Evolutionary conservation across 2,329 filamentous ascomycete genomes (phyloP), one percentile per base, ranked within the genome.

Genomic region (Ophiocordyceps sinensis): DNA sequence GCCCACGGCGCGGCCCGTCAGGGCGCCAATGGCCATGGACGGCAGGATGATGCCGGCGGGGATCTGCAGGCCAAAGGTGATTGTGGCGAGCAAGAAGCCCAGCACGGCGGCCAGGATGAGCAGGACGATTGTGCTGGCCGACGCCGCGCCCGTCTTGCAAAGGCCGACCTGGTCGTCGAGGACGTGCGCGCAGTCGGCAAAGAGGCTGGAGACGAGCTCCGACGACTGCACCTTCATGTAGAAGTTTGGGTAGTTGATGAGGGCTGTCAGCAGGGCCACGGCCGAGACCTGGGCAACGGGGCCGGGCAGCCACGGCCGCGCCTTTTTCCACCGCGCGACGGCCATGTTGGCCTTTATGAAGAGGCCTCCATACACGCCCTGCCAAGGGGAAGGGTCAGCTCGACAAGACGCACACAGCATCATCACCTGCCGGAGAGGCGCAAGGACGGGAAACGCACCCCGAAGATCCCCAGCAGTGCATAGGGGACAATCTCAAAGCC

Each of bases 151-250:
- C 5, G 71, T 57, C 58, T 95, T 84, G 70, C 91, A 98, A 14
- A 98, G 75, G 7, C 84, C 84, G 47, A 11, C 86, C 86, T 93
- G 77, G 51, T 94, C 95, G 55, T 89, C 85, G 56, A 94, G 83
- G 15, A 72, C 80, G 5, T 82, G 86, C 55, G 94, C 85, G 51
- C 91, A 98, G 57, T 98, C 91, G 13, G 83, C 73, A 59, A 98
- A 98, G 11, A 98, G 66, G 47, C 95, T 94, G 58, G 96, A 88
- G 91, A 98, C 96, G 66, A 87, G 94, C 65, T 96, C 89, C 0
- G 91, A 88, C 19, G 84, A 77, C 57, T 96, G 89, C 4, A 87
- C 83, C 50, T 91, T 95, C 91, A 98, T 96, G 61, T 98, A 96
- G 59, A 84, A 87, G 52, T 98, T 98, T 1, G 89, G 91, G 55